phyloP scores from a whole-genome alignment of 176 grass and related monocot genomes.

The Cenchrus fungigraminus region DNA sequence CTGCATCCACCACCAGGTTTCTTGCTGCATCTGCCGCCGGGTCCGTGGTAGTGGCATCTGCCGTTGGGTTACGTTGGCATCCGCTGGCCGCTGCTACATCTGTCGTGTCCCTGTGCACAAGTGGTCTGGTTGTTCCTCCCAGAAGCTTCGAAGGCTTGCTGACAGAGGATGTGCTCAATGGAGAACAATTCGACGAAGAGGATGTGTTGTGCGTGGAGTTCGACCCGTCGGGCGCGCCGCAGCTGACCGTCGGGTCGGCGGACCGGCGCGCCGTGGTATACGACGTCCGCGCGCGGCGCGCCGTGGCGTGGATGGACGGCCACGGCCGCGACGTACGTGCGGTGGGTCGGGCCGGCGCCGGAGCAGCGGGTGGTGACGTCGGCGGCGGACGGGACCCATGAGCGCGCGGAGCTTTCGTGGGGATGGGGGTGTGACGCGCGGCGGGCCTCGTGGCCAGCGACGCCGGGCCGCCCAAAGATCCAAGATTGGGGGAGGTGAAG shows the following conservation, averaged over 20 bases:
- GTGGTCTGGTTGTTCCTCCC: too few species aligned
- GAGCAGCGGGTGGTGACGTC: conserved; percentile 67
- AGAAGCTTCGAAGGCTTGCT: too few species aligned
- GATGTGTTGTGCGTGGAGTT: conserved; percentile 78
- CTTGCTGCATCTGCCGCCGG: too few species aligned
- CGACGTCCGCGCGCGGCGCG: conserved; percentile 68
- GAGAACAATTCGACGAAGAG: too few species aligned
- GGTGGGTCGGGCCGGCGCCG: conserved; percentile 42
- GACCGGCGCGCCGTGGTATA: conserved; percentile 76
- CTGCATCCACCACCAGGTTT: too few species aligned
- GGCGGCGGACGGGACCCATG: conserved; percentile 67
- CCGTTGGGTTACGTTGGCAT: too few species aligned
- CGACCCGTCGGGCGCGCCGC: conserved; percentile 61
- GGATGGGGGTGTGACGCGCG: conserved; percentile 79
- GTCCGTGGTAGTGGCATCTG: too few species aligned
- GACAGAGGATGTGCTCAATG: too few species aligned
- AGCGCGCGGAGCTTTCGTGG: conserved; percentile 84
- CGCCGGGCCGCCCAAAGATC: conserved; percentile 23
- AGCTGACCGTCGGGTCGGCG: conserved; percentile 69
- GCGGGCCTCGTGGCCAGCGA: conserved; percentile 72
- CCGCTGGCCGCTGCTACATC: too few species aligned
- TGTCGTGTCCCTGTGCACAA: too few species aligned
- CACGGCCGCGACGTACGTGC: conserved; percentile 77
- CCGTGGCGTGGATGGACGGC: conserved; percentile 57
- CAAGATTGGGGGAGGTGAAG: too few species aligned